Base-by-base conservation (phyloP, 805 yeast genomes). In the Candida sphagnicola region DNA sequence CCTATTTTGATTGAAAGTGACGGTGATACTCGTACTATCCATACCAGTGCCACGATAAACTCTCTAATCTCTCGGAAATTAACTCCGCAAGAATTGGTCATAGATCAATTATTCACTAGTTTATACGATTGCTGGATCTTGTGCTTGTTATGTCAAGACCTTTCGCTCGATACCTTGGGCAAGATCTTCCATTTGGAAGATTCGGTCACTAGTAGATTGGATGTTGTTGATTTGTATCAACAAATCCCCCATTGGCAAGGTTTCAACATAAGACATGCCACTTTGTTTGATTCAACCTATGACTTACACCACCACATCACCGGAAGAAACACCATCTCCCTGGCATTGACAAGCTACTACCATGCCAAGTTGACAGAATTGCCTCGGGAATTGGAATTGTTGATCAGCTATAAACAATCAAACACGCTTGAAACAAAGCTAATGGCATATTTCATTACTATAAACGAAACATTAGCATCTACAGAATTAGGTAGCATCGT, bases 1-100 rank as follows among this genome's bases (percentile, higher is more conserved):
- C 88, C 88, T 0, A 57, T 80, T 1, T 58, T 78, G 10, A 59
- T 81, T 2, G 87, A 81, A 48, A 79, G 71, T 45, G 61, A 50
- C 18, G 47, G 57, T 12, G 48, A 54, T 2, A 26, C 26, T 3
- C 60, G 75, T 42, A 57, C 67, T 4, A 52, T 67, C 2, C 49
- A 61, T 23, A 36, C 47, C 1, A 33, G 37, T 18, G 21, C 31
- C 3, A 43, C 44, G 6, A 28, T 53, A 5, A 37, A 33, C 19
- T 36, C 34, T 8, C 31, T 65, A 31, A 65, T 69, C 12, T 51
- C 67, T 18, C 58, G 65, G 62, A 49, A 62, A 56, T 39, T 76
- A 38, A 5, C 17, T 11, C 10, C 12, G 12, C 15, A 33, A 23
- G 35, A 33, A 15, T 3, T 13, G 4, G 28, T 33, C 13, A 48